Conservation (phyloP, 139 green algal genomes). For the Asterochloris sp. region DNA sequence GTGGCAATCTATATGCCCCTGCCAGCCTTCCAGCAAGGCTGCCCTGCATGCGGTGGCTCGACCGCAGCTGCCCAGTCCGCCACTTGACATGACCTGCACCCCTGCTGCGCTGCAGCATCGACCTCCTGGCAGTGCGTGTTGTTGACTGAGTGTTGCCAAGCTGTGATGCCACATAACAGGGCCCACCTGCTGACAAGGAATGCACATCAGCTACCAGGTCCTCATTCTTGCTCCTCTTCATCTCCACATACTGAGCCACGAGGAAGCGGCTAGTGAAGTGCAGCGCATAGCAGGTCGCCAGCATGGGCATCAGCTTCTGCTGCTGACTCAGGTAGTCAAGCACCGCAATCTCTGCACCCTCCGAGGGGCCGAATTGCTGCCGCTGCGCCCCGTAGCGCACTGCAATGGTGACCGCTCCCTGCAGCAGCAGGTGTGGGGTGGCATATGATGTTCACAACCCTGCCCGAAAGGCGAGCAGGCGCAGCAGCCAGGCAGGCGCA, state of each 20-base stretch:
- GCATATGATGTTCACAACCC: no score
- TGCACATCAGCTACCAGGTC: slow-evolving; percentile 65
- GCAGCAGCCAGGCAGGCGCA: no score
- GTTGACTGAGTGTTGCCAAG: no score
- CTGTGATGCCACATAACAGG: no score
- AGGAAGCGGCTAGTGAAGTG: slow-evolving; percentile 61
- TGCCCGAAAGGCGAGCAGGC: no score
- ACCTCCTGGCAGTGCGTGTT: not conserved
- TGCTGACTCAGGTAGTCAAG: slow-evolving; percentile 83
- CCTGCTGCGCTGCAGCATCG: not conserved
- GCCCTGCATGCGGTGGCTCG: no score
- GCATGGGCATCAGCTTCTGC: slow-evolving; percentile 71
- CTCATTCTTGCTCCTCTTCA: slow-evolving; percentile 71
- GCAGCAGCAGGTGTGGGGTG: not conserved
- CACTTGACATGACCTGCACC: not conserved
- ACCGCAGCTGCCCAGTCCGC: not conserved
- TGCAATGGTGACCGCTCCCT: slow-evolving; percentile 70
- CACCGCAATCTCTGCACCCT: slow-evolving; percentile 62
- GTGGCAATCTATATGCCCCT: no score
- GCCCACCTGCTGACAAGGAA: slow-evolving; percentile 44
- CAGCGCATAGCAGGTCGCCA: slow-evolving; percentile 72
- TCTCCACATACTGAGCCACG: slow-evolving; percentile 62
- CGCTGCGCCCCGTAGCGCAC: slow-evolving; percentile 67
- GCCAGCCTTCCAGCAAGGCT: no score
- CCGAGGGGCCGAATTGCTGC: slow-evolving; percentile 82